Conservation (phyloP, 495 filamentous ascomycete species). For the Lasiosphaeria hispida region DNA sequence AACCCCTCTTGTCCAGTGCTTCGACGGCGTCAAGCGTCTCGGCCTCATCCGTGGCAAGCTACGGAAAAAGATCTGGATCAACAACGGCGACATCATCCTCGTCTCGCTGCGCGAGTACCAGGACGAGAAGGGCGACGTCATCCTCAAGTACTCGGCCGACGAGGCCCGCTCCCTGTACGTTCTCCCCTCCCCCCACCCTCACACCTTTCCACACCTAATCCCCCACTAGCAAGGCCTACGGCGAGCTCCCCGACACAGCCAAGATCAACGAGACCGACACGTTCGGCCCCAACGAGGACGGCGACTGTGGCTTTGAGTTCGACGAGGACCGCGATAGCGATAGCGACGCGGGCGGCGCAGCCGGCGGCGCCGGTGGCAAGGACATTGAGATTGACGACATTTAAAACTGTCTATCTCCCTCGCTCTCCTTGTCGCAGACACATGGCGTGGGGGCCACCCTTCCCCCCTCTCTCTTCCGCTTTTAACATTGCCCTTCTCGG, state of each 20-base stretch:
- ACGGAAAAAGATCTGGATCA: slow-evolving; percentile 98
- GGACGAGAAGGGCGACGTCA: slow-evolving; percentile 98
- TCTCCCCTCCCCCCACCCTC: background rate
- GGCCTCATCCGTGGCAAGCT: slow-evolving; percentile 92
- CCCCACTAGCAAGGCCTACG: slow-evolving; percentile 72
- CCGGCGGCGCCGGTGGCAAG: slow-evolving; percentile 55
- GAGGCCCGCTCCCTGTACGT: slow-evolving; percentile 78
- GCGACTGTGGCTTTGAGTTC: slow-evolving; percentile 82
- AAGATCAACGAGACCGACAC: slow-evolving; percentile 99
- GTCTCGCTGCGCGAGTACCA: slow-evolving; percentile 97
- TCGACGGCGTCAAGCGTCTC: slow-evolving; percentile 86
- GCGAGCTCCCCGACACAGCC: slow-evolving; percentile 92
- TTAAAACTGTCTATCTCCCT: slow-evolving; percentile 38
- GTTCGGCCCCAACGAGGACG: slow-evolving; percentile 69
- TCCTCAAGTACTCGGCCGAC: slow-evolving; percentile 97
- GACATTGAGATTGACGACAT: slow-evolving; percentile 77
- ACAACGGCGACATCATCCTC: slow-evolving; percentile 98
- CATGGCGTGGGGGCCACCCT: slow-evolving; percentile 17
- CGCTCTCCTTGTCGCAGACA: slow-evolving; percentile 1
- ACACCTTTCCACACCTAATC: slow-evolving; percentile 8
- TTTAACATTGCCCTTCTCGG: background rate
- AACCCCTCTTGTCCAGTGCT: slow-evolving; percentile 60
- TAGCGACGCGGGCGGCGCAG: slow-evolving; percentile 59
- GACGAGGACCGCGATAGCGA: slow-evolving; percentile 84
- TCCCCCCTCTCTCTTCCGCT: slow-evolving; percentile 3